Conservation (phyloP, 2,329 filamentous ascomycete genomes). For the Lasiodiplodia sp. region DNA sequence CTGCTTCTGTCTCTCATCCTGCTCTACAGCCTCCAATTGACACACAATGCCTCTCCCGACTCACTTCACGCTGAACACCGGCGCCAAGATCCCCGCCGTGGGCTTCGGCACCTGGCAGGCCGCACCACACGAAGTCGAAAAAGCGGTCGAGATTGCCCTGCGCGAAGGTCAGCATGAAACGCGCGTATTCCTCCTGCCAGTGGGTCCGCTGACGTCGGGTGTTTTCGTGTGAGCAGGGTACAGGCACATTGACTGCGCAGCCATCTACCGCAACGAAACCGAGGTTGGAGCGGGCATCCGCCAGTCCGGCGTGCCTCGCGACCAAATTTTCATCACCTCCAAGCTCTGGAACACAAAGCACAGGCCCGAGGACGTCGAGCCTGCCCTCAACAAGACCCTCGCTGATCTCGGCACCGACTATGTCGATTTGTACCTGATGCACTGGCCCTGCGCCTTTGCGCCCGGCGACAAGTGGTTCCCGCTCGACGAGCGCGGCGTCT, state of each 20-base stretch:
- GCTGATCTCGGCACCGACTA: conserved; percentile 49
- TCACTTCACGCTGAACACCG: conserved; percentile 27
- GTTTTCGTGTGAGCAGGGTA: conserved; percentile 43
- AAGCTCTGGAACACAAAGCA: conserved; percentile 71
- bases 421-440: conserved; percentile 44
- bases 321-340: conserved; percentile 71
- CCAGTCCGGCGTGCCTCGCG: conserved; percentile 68
- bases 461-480: conserved; percentile 55
- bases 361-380: conserved; percentile 36
- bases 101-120: conserved; percentile 47
- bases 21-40: neutral
- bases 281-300: conserved; percentile 71
- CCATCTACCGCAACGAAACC: conserved; percentile 62
- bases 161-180: conserved; percentile 15
- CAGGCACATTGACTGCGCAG: conserved; percentile 39
- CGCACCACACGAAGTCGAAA: conserved; percentile 38
- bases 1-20: neutral
- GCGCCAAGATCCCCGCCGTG: conserved; percentile 31
- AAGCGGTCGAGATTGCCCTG: conserved; percentile 20
- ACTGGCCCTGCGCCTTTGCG: conserved; percentile 67
- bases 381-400: conserved; percentile 51
- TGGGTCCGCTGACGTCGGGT: conserved; percentile 18
- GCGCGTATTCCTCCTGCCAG: neutral
- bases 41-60: conserved; percentile 20
- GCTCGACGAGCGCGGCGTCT: conserved; percentile 19